Evolutionary conservation across 768 basidiomycete genomes (phyloP).

Genomic region (Lactifluus echinatus): DNA sequence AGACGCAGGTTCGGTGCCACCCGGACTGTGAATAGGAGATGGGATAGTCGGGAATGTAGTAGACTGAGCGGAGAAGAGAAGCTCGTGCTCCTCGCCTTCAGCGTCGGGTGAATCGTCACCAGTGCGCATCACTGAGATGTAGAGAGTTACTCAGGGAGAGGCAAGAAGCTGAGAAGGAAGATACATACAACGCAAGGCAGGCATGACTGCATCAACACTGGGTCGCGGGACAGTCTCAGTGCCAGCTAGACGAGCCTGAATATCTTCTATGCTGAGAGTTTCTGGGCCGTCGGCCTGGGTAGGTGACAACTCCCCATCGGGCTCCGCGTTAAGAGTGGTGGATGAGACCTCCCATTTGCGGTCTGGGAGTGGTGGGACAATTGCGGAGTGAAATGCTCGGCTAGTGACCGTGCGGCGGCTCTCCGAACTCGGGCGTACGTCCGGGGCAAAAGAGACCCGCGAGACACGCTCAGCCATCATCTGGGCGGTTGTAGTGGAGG

Average conservation of each 20-base stretch:
- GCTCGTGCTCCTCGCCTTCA: conserved; percentile 31
- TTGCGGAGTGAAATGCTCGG: conserved; percentile 35
- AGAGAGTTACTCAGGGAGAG: conserved; percentile 3
- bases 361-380: conserved; percentile 36
- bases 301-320: conserved; percentile 32
- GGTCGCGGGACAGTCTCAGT: conserved; percentile 29
- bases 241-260: conserved; percentile 42
- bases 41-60: conserved; percentile 25
- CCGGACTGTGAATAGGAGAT: conserved; percentile 29
- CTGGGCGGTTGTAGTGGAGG: conserved; percentile 41
- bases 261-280: conserved; percentile 51
- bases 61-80: conserved; percentile 32
- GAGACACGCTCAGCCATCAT: conserved; percentile 36
- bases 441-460: conserved; percentile 64
- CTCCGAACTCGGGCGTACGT: conserved; percentile 40
- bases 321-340: neutral
- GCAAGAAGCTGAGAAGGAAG: conserved; percentile 2
- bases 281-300: conserved; percentile 36
- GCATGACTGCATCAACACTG: conserved; percentile 51
- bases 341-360: conserved; percentile 23
- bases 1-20: too few species aligned
- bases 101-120: conserved; percentile 25
- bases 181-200: conserved; percentile 56
- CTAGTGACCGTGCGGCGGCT: conserved; percentile 36
- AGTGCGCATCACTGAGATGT: conserved; percentile 61